phyloP scores from a whole-genome alignment of 139 green algal genomes.

The Chlamydomonas asymmetrica region DNA sequence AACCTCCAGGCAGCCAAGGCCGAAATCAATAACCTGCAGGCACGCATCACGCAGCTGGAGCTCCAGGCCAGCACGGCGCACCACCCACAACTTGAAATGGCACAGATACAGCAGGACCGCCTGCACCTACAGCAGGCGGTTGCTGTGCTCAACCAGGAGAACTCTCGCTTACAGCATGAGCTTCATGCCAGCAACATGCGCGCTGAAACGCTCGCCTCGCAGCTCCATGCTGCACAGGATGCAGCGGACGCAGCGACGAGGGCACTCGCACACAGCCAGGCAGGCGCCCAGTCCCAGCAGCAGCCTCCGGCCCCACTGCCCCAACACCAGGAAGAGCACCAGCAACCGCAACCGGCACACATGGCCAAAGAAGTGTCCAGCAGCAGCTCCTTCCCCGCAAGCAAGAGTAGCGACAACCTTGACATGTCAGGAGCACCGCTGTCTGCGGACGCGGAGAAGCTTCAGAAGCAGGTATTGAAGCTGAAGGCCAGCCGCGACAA shows the following conservation, averaged over 20 bases:
- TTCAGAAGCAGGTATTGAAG: conserved; percentile 34
- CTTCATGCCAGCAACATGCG: no score
- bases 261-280: background rate
- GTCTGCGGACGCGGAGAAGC: no score
- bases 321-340: background rate
- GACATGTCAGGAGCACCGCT: no score
- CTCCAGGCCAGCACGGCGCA: background rate
- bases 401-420: no score
- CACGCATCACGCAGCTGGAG: conserved; percentile 1
- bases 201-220: no score
- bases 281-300: background rate
- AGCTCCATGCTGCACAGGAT: no score
- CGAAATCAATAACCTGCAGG: conserved; percentile 12
- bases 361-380: no score
- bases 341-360: background rate
- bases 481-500: conserved; percentile 64
- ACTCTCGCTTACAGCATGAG: no score
- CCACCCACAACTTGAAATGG: background rate
- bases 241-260: no score
- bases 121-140: conserved; percentile 22
- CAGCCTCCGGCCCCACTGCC: background rate
- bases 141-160: no score
- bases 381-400: no score
- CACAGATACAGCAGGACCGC: background rate
- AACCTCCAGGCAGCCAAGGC: conserved; percentile 32